Conservation (phyloP, 192 early-diverging fungal species). For the Backusella tarrabulga region DNA sequence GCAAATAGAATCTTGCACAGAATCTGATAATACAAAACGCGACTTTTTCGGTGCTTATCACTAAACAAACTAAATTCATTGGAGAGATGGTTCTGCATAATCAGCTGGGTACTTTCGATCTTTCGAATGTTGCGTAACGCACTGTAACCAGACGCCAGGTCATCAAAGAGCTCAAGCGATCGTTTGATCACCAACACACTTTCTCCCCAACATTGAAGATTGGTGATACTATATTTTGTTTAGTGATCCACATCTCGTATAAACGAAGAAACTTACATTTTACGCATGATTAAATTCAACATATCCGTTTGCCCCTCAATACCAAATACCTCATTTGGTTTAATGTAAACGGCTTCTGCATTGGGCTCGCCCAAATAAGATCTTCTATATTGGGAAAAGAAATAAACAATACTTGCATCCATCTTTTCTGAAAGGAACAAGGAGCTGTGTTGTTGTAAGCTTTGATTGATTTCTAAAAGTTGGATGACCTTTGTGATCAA, state of each 20-base stretch:
- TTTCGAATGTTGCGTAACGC: conserved; percentile 72
- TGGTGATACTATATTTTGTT: conserved; percentile 45
- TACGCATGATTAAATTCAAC: conserved; percentile 61
- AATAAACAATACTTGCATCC: conserved; percentile 72
- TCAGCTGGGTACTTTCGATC: conserved; percentile 63
- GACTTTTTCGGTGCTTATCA: conserved; percentile 54
- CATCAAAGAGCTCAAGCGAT: conserved; percentile 72
- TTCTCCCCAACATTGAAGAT: conserved; percentile 62
- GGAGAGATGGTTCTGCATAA: conserved; percentile 71
- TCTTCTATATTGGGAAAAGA: conserved; percentile 73
- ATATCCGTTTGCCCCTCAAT: conserved; percentile 61
- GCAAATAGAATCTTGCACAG: conserved; percentile 76
- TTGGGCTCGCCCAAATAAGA: conserved; percentile 73
- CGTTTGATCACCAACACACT: conserved; percentile 53
- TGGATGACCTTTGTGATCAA: conserved; percentile 66
- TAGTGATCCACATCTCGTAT: neutral
- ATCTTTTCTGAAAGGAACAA: conserved; percentile 56
- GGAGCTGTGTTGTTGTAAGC: conserved; percentile 46
- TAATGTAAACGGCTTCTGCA: conserved; percentile 54
- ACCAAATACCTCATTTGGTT: conserved; percentile 62
- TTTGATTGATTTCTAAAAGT: conserved; percentile 67
- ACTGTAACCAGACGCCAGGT: conserved; percentile 70
- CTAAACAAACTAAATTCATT: conserved; percentile 74
- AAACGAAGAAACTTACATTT: conserved; percentile 45
- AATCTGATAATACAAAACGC: conserved; percentile 73